A percentile compares a stretch with the other conserved stretches of the same genome.
These are phyloP conservation scores for Kalmusia sp. DNA, from an alignment of 2,329 filamentous ascomycete genomes.

Conservation along the genomic window DNA sequence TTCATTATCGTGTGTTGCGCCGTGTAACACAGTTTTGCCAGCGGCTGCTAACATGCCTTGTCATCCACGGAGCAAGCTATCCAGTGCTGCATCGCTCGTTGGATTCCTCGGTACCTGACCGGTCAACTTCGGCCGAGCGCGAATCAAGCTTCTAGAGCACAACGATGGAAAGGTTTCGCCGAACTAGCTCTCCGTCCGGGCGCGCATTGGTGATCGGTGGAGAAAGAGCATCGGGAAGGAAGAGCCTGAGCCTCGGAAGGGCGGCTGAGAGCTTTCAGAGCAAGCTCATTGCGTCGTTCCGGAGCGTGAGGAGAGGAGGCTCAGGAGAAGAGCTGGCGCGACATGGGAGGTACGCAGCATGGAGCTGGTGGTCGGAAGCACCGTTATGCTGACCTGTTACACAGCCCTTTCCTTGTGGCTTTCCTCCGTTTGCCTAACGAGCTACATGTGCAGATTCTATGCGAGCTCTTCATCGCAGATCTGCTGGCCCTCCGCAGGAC, in stretches of 20 bases:
- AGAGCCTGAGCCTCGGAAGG: slow-evolving; percentile 38
- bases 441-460: slow-evolving; percentile 42
- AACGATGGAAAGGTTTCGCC: slow-evolving; percentile 25
- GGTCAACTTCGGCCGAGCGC: slow-evolving; percentile 14
- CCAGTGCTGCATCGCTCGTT: background rate
- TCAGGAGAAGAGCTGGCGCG: slow-evolving; percentile 25
- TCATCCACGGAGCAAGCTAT: background rate
- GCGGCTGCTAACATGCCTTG: slow-evolving; percentile 10
- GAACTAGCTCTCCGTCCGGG: slow-evolving; percentile 21
- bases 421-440: slow-evolving; percentile 44
- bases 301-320: slow-evolving; percentile 33
- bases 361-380: too few relatives aligned
- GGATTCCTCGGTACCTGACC: slow-evolving; percentile 3
- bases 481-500: slow-evolving; percentile 40
- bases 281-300: slow-evolving; percentile 40
- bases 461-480: slow-evolving; percentile 42
- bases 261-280: slow-evolving; percentile 42
- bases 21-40: slow-evolving; percentile 9
- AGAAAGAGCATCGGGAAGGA: slow-evolving; percentile 27
- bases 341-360: slow-evolving; percentile 31
- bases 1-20: slow-evolving; percentile 3
- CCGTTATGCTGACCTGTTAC: slow-evolving; percentile 11
- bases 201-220: slow-evolving; percentile 19
- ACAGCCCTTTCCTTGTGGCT: slow-evolving; percentile 38
- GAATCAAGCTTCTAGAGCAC: background rate